Evolutionary conservation across 192 early-diverging fungal genomes (phyloP).

Genomic region (Phlyctochytrium bullatum): DNA sequence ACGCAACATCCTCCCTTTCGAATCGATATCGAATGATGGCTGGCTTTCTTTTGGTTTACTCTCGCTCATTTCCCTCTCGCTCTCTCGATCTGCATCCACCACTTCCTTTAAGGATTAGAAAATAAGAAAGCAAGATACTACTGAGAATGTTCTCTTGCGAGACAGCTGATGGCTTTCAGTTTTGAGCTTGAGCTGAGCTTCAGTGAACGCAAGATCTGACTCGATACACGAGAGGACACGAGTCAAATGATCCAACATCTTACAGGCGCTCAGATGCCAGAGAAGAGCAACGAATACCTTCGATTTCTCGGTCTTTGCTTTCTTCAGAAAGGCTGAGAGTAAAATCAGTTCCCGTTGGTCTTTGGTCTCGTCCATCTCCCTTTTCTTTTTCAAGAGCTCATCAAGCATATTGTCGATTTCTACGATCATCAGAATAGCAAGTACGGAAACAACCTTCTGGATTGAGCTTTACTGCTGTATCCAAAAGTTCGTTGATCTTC

Average conservation of each 20-base stretch:
- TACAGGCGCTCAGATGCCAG: neutral
- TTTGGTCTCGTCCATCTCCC: slow-evolving; percentile 53
- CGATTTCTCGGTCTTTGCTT: slow-evolving; percentile 56
- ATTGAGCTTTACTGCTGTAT: no score
- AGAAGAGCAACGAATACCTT: slow-evolving; percentile 18
- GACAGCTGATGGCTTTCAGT: neutral
- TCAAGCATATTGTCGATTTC: slow-evolving; percentile 65
- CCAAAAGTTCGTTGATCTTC: no score
- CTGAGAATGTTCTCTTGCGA: neutral
- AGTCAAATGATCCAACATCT: slow-evolving; percentile 42
- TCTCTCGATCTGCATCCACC: no score
- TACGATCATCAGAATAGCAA: slow-evolving; percentile 26
- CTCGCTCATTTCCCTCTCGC: slow-evolving; percentile 21
- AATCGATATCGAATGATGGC: neutral
- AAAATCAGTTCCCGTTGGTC: slow-evolving; percentile 57
- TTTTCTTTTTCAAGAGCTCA: slow-evolving; percentile 62
- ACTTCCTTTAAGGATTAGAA: no score
- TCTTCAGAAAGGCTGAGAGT: slow-evolving; percentile 64
- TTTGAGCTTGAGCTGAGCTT: slow-evolving; percentile 33
- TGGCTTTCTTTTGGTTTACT: slow-evolving; percentile 5
- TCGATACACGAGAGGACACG: slow-evolving; percentile 43
- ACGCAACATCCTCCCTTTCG: slow-evolving; percentile 32
- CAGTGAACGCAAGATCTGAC: slow-evolving; percentile 38
- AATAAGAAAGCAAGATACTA: neutral
- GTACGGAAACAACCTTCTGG: no score